Base-by-base conservation (phyloP, 2,329 filamentous ascomycete genomes). In the Diplocarpon rosae region DNA sequence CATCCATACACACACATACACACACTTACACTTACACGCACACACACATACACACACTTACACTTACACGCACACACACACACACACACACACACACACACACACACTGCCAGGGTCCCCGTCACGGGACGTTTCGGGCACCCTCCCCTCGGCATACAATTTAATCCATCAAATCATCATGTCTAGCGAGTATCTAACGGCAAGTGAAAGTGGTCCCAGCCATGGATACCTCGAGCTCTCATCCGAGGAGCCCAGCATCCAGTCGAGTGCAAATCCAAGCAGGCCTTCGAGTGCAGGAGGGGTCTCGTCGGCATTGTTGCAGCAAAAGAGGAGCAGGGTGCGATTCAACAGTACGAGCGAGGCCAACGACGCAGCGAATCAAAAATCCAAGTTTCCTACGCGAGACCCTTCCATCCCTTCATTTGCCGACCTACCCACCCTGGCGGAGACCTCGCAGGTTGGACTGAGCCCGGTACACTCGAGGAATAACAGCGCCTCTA, bases 321-420 rank as follows among this genome's bases (percentile, higher is more conserved):
- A 16, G 35, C 40, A 31, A 51, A 55, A 41, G 27, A 49, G 49
- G 49, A 47, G 52, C 32, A 54, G 59, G 40, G 59, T 62, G 3
- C 52, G 58, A 13, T 62, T 62, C 49, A 59, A 61, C 41, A 56
- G 52, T 37, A 55, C 52, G 17, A 60, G 56, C 44, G 59, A 60
- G 43, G 54, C 53, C 43, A 60, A 57, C 39, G 59, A 62, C 52
- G 41, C 40, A 5, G 42, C 52, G 16, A 61, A 60, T 43, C 48
- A 52, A 17, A 56, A 52, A 17, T 55, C 51, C 17, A 52, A 40
- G 33, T 43, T 54, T 27, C 56, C 53, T 24, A 38, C 56, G 16
- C 55, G 52, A 37, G 52, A 57, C 31, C 32, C 49, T 43, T 53
- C 55, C 8, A 14, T 46, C 3, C 49, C 51, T 3, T 47, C 48